phyloP scores from a whole-genome alignment of 2,329 filamentous ascomycete genomes.

The Pseudophaeomoniella oleicola region DNA sequence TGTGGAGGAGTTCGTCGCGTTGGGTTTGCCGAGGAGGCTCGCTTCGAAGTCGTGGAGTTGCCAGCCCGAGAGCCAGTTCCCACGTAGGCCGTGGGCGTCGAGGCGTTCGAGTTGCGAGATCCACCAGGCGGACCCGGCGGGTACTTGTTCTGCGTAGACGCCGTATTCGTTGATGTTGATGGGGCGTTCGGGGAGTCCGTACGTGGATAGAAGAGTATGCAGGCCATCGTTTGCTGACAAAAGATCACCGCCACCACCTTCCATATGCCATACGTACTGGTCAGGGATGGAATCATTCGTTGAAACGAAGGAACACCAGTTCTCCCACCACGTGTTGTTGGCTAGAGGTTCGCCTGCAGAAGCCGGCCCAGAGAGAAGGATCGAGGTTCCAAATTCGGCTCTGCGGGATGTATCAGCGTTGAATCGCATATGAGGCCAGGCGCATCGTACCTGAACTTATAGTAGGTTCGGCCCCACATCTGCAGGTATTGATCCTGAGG shows the following conservation, averaged over 20 bases:
- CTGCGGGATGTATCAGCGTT: no score
- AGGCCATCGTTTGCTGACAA: slow-evolving; percentile 15
- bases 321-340: slow-evolving; percentile 26
- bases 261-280: slow-evolving; percentile 30
- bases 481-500: slow-evolving; percentile 24
- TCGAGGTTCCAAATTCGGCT: slow-evolving; percentile 4
- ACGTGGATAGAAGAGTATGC: slow-evolving; percentile 10
- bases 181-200: slow-evolving; percentile 18
- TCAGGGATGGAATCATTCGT: slow-evolving; percentile 25
- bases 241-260: slow-evolving; percentile 17
- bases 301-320: slow-evolving; percentile 20
- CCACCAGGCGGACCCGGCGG: slow-evolving; percentile 28
- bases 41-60: slow-evolving; percentile 31
- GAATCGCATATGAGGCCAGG: no score
- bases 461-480: slow-evolving; percentile 24
- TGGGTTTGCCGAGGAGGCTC: slow-evolving; percentile 21
- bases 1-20: slow-evolving; percentile 10
- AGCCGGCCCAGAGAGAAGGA: slow-evolving; percentile 25
- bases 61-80: slow-evolving; percentile 29
- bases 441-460: slow-evolving; percentile 19
- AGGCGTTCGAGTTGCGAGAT: slow-evolving; percentile 32
- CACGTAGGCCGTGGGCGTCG: slow-evolving; percentile 26
- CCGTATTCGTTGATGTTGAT: slow-evolving; percentile 38
- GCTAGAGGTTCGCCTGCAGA: slow-evolving; percentile 17
- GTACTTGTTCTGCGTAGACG: slow-evolving; percentile 23